Base-by-base conservation (phyloP, 148 eudicot species). In the Camellia lanceoleosa region DNA sequence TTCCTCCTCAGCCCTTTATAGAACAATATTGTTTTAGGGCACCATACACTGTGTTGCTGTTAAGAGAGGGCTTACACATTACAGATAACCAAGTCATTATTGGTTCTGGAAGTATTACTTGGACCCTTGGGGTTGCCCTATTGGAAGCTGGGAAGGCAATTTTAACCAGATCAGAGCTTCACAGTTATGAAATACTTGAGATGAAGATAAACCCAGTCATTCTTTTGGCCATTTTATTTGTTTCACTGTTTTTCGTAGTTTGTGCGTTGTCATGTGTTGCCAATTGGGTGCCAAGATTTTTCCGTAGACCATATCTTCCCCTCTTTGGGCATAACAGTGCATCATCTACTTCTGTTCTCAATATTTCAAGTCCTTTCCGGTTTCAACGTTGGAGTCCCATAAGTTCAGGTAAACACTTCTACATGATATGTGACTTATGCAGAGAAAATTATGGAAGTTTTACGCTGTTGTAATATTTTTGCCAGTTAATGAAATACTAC, bases 1-100 rank as follows among this genome's bases (percentile, higher is more conserved):
- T 97, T 65, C 85, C 87, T 49, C 94, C 99, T 46, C 99, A 97
- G 87, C 99, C 99, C 30, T 97, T 89, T 77, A 91, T 97, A 68
- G 99, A 97, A 78, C 99, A 97, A 74, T 97, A 97, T 82, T 97
- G 99, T 82, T 97, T 97, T 71, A 90, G 99, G 85, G 94, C 99
- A 54, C 99, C 98, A 4, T 97, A 97, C 78, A 78, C 92, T 42
- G 98, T 91, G 77, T 85, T 79, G 30, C 79, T 97, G 74, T 81
- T 97, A 85, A 89, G 99, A 82, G 95, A 91, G 71, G 99, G 99
- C 52, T 83, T 97, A 87, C 98, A 97, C 78, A 90, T 97, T 70
- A 88, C 88, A 13, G 99, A 94, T 82, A 87, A 87, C 65, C 88
- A 92, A 77, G 84, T 94, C 18, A 81, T 81, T 72, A 78, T 97